phyloP scores from a whole-genome alignment of 345 rosid species.

The Salix brachista region DNA sequence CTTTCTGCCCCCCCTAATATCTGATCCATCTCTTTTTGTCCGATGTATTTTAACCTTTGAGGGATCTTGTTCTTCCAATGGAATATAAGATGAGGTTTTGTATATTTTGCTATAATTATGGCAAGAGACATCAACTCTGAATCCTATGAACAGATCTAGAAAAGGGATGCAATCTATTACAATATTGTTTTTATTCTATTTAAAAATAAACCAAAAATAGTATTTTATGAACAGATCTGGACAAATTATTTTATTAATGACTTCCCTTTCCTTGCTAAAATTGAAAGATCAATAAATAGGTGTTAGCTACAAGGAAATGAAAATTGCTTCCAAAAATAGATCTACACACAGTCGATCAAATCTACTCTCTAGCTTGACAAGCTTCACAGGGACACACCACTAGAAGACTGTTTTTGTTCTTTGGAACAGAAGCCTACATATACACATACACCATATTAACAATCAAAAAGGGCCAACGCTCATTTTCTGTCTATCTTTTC shows the following conservation, averaged over 20 bases:
- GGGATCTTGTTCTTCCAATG: conserved; percentile 7
- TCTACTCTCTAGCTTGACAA: not conserved
- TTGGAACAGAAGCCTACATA: not conserved
- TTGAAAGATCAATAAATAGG: not conserved
- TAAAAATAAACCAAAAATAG: conserved; percentile 18
- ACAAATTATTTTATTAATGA: conserved; percentile 10
- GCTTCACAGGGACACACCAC: not conserved
- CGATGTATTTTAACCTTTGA: not conserved
- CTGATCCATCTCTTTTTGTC: conserved; percentile 5
- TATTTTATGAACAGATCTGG: conserved; percentile 41
- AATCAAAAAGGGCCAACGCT: not conserved
- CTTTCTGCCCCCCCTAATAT: not conserved
- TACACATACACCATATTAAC: too few species aligned
- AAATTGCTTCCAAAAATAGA: conserved; percentile 11
- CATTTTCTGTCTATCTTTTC: not conserved
- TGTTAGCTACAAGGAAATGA: conserved; percentile 8
- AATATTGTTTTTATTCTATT: conserved; percentile 9
- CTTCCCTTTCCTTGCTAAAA: conserved; percentile 31
- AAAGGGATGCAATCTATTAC: conserved; percentile 21
- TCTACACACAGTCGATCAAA: not conserved
- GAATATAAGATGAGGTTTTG: conserved; percentile 11
- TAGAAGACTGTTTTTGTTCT: not conserved
- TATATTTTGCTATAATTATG: conserved; percentile 42
- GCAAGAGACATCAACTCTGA: conserved; percentile 33
- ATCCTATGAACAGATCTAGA: conserved; percentile 62